Evolutionary conservation across 805 yeast species (phyloP), one percentile per base, ranked within the genome.

Genomic region (Candida schatavii): DNA sequence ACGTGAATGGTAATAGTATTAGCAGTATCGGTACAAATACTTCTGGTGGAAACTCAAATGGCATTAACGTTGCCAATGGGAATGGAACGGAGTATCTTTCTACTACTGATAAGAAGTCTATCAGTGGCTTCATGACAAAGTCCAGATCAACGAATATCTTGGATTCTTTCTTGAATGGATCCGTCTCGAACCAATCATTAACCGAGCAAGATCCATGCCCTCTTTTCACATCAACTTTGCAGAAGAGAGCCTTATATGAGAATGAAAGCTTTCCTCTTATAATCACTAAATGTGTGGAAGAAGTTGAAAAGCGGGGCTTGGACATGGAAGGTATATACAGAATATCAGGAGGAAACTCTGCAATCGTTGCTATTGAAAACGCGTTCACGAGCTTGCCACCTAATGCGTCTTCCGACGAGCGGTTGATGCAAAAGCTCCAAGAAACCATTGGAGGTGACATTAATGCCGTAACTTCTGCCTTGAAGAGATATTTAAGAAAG

Each of bases 301-400:
- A 84, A 51, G 88, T 93, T 40, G 97, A 91, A 64, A 56, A 57
- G 5, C 70, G 88, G 44, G 96, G 96, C 3, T 62, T 90, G 50
- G 80, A 75, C 30, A 66, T 73, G 46, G 98, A 90, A 62, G 99
- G 99, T 6, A 75, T 93, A 27, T 93, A 93, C 66, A 73, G 99
- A 50, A 83, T 90, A 50, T 84, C 95, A 35, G 99, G 96, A 1
- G 85, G 88, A 4, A 75, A 81, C 47, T 75, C 88, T 6, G 83
- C 85, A 37, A 75, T 83, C 41, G 78, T 75, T 19, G 60, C 69
- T n/a, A 65, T 70, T 36, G 74, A 68, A 45, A 61, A 58, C 39
- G 69, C 74, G 1, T 70, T 70, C 51, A 58, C 63, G 3, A 62
- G 58, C n/a, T 49, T 31, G 5, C 35, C 60, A 3, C 44, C 59